phyloP scores from a whole-genome alignment of 345 rosid genomes.

The Populus tremula region DNA sequence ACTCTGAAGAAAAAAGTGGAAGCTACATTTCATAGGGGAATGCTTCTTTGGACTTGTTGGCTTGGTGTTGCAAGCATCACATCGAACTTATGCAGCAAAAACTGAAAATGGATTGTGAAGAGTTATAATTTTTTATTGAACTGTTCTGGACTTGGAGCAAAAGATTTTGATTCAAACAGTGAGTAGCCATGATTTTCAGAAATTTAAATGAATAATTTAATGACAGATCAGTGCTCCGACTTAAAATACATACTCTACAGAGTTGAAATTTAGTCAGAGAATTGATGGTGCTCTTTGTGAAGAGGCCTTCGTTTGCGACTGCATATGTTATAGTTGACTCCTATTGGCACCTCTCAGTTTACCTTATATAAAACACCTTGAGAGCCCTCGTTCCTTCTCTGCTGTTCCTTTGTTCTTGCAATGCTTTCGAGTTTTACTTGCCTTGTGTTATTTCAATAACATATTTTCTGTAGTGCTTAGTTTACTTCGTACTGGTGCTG shows the following conservation, averaged over 20 bases:
- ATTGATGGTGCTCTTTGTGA: neutral
- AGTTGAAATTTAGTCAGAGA: neutral
- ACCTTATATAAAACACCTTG: neutral
- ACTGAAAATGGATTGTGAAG: neutral
- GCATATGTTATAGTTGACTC: neutral
- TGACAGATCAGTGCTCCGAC: neutral
- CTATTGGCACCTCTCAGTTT: neutral
- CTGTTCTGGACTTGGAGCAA: neutral
- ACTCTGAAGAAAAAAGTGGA: neutral
- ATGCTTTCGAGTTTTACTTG: neutral
- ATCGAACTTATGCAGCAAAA: neutral
- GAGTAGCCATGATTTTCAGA: neutral
- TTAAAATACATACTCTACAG: neutral
- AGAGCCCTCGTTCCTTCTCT: neutral
- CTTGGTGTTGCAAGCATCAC: neutral
- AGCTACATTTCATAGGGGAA: slow-evolving; percentile 5
- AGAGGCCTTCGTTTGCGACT: neutral
- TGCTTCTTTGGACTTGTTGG: neutral
- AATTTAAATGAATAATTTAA: neutral
- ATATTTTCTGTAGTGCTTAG: neutral
- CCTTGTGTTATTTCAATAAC: neutral
- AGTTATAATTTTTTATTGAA: no score
- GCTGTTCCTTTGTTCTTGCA: neutral
- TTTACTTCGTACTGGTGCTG: neutral
- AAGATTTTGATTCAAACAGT: neutral